A percentile compares a stretch with the other conserved stretches of the same genome.
These are phyloP conservation scores for Solanum dulcamara DNA, from an alignment of 257 asterid genomes.

Conservation along the genomic window DNA sequence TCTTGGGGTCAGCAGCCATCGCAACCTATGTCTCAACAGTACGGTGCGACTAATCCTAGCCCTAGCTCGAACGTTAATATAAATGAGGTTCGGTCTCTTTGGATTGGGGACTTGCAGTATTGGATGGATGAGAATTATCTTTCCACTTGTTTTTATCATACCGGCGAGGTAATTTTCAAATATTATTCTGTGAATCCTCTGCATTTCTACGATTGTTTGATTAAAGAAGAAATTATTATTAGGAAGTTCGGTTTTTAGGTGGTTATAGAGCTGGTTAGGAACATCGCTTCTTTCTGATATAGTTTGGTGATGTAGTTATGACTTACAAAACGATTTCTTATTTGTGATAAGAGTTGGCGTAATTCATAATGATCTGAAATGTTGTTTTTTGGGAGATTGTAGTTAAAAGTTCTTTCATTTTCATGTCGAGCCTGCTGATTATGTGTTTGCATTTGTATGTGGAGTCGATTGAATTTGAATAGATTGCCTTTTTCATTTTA, in stretches of 20 bases:
- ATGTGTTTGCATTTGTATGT: background rate
- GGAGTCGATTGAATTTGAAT: background rate
- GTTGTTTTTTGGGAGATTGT: background rate
- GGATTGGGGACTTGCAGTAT: slow-evolving; percentile 89
- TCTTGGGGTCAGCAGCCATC: slow-evolving; percentile 18
- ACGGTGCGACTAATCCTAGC: slow-evolving; percentile 23
- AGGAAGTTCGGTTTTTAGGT: background rate
- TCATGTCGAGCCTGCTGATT: background rate
- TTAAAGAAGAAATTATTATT: background rate
- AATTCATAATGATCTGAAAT: background rate
- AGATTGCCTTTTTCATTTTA: background rate
- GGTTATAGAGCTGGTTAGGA: background rate
- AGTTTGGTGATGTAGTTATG: background rate
- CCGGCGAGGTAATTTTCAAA: slow-evolving; percentile 51
- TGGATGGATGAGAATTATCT: slow-evolving; percentile 91
- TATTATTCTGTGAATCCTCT: background rate
- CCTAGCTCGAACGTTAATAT: slow-evolving; percentile 17
- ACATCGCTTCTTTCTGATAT: background rate
- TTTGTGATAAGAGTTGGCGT: background rate
- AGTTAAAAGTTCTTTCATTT: background rate
- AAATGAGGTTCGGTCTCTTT: slow-evolving; percentile 59
- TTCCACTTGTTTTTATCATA: slow-evolving; percentile 39
- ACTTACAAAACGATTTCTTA: background rate
- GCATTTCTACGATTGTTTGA: background rate
- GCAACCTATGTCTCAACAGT: slow-evolving; percentile 27